Conservation (phyloP, 768 basidiomycete species). For the Dictyophora rubrovolvata region DNA sequence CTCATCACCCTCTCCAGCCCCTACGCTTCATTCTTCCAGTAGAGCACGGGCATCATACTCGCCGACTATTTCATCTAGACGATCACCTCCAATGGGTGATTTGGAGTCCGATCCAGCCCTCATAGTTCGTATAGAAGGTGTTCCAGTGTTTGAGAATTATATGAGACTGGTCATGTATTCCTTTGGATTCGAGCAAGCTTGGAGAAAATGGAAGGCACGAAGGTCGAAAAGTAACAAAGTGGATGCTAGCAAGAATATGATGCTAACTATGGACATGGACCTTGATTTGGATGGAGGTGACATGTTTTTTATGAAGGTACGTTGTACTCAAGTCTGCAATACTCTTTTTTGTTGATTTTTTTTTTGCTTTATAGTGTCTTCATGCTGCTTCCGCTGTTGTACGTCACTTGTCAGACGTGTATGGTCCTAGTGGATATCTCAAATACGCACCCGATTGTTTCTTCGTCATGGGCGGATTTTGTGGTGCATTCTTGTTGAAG, state of each 20-base stretch:
- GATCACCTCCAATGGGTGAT: neutral
- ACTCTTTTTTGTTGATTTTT: neutral
- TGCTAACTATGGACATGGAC: constrained; percentile 27
- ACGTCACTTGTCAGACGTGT: constrained; percentile 48
- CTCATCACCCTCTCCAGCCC: neutral
- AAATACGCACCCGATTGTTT: constrained; percentile 69
- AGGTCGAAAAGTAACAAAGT: neutral
- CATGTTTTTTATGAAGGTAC: constrained; percentile 60
- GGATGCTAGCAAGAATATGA: neutral
- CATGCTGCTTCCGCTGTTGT: constrained; percentile 62
- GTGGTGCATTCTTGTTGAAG: constrained; percentile 76
- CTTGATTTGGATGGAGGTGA: constrained; percentile 55
- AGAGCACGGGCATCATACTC: neutral
- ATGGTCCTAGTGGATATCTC: constrained; percentile 68
- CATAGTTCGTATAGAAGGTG: constrained; percentile 4
- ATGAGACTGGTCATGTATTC: constrained; percentile 80
- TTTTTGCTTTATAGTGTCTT: constrained; percentile 35
- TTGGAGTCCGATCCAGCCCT: neutral
- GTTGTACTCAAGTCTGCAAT: constrained; percentile 17
- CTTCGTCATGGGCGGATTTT: constrained; percentile 63
- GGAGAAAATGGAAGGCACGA: neutral
- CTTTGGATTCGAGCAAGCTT: constrained; percentile 79
- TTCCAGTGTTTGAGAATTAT: constrained; percentile 30
- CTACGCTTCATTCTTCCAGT: neutral
- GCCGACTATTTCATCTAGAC: neutral